Base-by-base conservation (phyloP, 1,284 basidiomycete species). In the Neolentinus lepideus region DNA sequence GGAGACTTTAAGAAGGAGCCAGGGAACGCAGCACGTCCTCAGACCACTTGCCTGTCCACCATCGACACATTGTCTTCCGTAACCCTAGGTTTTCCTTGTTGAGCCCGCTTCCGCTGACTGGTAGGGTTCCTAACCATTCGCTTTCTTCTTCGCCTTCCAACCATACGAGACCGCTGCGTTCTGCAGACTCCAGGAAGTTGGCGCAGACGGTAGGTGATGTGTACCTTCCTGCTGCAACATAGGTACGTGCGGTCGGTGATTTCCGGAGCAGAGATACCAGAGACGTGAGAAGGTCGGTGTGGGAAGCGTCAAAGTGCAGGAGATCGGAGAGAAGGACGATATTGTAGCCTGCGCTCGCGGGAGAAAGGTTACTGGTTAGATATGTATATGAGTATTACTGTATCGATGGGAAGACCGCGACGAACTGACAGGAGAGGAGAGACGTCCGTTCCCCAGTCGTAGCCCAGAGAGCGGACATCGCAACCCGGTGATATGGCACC, bases 301-400 rank as follows among this genome's bases (percentile, higher is more conserved):
- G 86, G 38, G 81, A 85, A 54, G 64, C 63, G 63, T 81, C 71
- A 63, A 88, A 88, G 66, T 87, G 84, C 21, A 88, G 74, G 12
- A 90, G 72, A 68, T 88, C 85, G 2, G 84, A 88, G 54, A 88
- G 74, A 58, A 88, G 75, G 51, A 88, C 71, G 27, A 79, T 63
- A 61, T 88, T 83, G 64, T 76, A 88, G 24, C 79, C 76, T 36
- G 14, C 46, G 11, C 26, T 2, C 14, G 52, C 48, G 8, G 56
- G 16, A 35, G 55, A 45, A 12, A 56, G 8, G 47, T 29, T 21
- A 4, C 47, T 50, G 11, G 4, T n/a, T 21, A 3, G 24, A 14
- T 9, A 10, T 4, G 8, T 6, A 26, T 25, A 50, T 24, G 47
- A 50, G 24, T 10, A 16, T 46, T 25, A 46, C 16, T 19, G 22